Conservation (phyloP, 441 rosid genomes). For the Gossypium davidsonii region DNA sequence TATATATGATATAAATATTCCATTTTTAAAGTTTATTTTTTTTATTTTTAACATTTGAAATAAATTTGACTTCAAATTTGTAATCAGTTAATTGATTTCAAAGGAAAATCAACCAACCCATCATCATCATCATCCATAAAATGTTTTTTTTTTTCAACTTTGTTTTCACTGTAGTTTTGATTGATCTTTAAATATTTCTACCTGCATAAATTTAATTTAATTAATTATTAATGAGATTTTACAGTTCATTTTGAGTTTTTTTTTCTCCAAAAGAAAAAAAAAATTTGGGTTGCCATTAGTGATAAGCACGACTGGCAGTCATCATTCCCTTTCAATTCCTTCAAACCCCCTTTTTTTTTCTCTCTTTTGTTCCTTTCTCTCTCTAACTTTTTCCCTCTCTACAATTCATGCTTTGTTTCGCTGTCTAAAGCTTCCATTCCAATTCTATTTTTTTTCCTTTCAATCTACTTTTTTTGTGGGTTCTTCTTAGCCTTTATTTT, state of each 20-base stretch:
- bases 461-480: conserved; percentile 9
- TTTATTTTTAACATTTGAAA: no score
- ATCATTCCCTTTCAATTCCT: conserved; percentile 61
- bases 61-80: no score
- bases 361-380: conserved; percentile 19
- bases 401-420: conserved; percentile 18
- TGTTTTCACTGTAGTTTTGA: neutral
- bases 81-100: neutral
- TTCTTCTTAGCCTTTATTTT: conserved; percentile 21
- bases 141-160: neutral
- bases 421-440: conserved; percentile 33
- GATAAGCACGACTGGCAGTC: conserved; percentile 90
- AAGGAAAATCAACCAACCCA: no score
- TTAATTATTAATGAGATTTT: conserved; percentile 10
- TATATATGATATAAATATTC: neutral
- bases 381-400: conserved; percentile 20
- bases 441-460: conserved; percentile 17
- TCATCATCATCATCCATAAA: no score
- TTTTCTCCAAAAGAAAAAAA: neutral
- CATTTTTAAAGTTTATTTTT: neutral
- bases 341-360: neutral
- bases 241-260: conserved; percentile 23
- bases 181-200: conserved; percentile 3
- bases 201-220: neutral
- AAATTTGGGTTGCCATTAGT: conserved; percentile 51